Evolutionary conservation across 768 basidiomycete genomes (phyloP).

Genomic region (Mycena belliarum): DNA sequence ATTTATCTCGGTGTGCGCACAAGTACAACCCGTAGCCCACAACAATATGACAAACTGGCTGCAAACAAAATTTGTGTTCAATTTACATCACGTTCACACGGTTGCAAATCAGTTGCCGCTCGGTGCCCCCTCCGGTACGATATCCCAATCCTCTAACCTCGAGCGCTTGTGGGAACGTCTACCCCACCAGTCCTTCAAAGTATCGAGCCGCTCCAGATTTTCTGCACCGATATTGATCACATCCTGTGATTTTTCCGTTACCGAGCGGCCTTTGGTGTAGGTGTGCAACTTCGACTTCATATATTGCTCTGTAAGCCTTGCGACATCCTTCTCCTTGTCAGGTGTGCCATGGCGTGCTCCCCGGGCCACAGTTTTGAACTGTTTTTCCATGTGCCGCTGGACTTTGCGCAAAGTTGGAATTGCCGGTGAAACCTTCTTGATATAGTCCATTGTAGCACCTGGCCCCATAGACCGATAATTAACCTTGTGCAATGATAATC

Average conservation of each 20-base stretch:
- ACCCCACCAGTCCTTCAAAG: constrained; percentile 13
- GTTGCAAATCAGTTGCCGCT: too few species aligned
- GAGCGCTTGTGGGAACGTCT: constrained; percentile 1
- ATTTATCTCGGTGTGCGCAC: too few species aligned
- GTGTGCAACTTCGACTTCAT: constrained; percentile 1
- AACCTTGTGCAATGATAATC: too few species aligned
- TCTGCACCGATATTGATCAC: not conserved
- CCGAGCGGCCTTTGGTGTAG: not conserved
- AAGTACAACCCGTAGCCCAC: too few species aligned
- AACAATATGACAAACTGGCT: too few species aligned
- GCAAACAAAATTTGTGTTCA: too few species aligned
- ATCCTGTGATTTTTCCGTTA: not conserved
- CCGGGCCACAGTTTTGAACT: constrained; percentile 14
- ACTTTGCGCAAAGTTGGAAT: constrained; percentile 22
- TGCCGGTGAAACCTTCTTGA: constrained; percentile 18
- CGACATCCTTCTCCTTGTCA: constrained; percentile 20
- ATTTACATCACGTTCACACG: too few species aligned
- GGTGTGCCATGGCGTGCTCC: constrained; percentile 13
- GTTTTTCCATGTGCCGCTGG: constrained; percentile 21
- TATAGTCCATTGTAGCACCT: constrained; percentile 21
- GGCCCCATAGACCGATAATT: constrained; percentile 19
- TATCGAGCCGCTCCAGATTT: constrained; percentile 3
- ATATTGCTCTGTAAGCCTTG: constrained; percentile 11
- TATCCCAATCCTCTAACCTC: constrained; percentile 5
- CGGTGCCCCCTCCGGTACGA: too few species aligned